Base-by-base conservation (phyloP, 1,139 yeast species). In the Dujonia santamariae region DNA sequence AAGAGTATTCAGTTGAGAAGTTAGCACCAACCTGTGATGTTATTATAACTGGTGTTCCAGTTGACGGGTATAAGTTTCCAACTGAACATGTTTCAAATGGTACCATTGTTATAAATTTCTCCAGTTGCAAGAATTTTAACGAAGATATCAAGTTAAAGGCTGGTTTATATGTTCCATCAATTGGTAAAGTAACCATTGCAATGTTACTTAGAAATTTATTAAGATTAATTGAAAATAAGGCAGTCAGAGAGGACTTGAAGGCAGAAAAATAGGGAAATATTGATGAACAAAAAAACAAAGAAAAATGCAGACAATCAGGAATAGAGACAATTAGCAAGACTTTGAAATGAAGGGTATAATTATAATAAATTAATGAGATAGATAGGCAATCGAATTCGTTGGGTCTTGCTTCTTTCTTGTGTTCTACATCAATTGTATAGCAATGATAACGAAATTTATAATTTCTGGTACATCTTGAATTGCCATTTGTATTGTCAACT, bases 131-230 rank as follows among this genome's bases (percentile, higher is more conserved):
- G 69, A 92, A 92, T 64, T 92, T 94, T 59, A 70, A 75, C 43
- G 88, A 82, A 34, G 75, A 68, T 32, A 85, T 92, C 41, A 92
- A 90, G 63, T 74, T 74, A 37, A 82, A 77, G 48, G 97, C 98
- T 4, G 84, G 95, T 1, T 66, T 92, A 32, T 92, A 90, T 52
- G 97, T 92, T 20, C 98, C 98, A 16, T 82, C 88, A 47, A 87
- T 90, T 25, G 98, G 98, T 12, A 92, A 92, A 59, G 97, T 92
- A 18, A 92, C 98, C 24, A 90, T 92, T 42, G 76, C 96, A 36
- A 92, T 92, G 97, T 67, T 92, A 34, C 67, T 92, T 55, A 77
- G 98, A 56, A 92, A 92, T 55, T 68, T 92, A 59, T 61, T 92
- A 37, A 75, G 98, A 45, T 67, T 92, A 44, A 77, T 85, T 46